phyloP scores from a whole-genome alignment of 1,139 yeast genomes.

The Yamadazyma buinensis region DNA sequence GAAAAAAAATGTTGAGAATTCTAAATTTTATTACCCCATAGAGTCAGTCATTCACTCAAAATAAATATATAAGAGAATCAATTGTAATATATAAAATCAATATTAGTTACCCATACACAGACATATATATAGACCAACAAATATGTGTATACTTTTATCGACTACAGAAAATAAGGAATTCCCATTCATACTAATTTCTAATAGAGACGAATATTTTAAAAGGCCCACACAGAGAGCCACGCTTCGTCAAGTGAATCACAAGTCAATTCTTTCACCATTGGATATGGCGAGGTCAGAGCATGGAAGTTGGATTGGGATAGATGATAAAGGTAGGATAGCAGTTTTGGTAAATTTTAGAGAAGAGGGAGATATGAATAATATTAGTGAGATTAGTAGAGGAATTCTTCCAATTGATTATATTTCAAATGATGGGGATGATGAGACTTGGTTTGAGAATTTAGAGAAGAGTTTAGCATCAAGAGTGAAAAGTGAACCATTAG shows the following conservation, averaged over 20 bases:
- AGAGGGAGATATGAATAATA: slow-evolving; percentile 19
- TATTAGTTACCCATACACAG: too few relatives aligned
- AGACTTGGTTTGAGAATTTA: slow-evolving; percentile 46
- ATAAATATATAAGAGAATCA: too few relatives aligned
- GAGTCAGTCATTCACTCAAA: not conserved
- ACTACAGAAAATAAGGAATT: slow-evolving; percentile 60
- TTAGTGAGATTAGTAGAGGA: slow-evolving; percentile 65
- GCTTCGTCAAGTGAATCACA: slow-evolving; percentile 35
- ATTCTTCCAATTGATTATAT: slow-evolving; percentile 60
- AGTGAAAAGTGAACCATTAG: slow-evolving; percentile 4
- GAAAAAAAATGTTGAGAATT: slow-evolving; percentile 1
- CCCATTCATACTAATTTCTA: slow-evolving; percentile 71
- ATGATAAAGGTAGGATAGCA: slow-evolving; percentile 59
- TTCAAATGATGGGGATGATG: slow-evolving; percentile 33
- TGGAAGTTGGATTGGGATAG: slow-evolving; percentile 92
- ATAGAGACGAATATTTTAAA: slow-evolving; percentile 78
- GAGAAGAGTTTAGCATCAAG: slow-evolving; percentile 22
- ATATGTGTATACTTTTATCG: slow-evolving; percentile 65
- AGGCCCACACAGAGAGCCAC: slow-evolving; percentile 69
- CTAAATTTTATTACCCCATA: too few relatives aligned
- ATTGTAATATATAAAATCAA: too few relatives aligned
- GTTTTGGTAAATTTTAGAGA: slow-evolving; percentile 73
- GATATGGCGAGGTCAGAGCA: slow-evolving; percentile 73
- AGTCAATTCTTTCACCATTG: slow-evolving; percentile 57
- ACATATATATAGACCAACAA: too few relatives aligned